phyloP scores from a whole-genome alignment of 2,329 filamentous ascomycete species.

The Pseudogymnoascus sp. region DNA sequence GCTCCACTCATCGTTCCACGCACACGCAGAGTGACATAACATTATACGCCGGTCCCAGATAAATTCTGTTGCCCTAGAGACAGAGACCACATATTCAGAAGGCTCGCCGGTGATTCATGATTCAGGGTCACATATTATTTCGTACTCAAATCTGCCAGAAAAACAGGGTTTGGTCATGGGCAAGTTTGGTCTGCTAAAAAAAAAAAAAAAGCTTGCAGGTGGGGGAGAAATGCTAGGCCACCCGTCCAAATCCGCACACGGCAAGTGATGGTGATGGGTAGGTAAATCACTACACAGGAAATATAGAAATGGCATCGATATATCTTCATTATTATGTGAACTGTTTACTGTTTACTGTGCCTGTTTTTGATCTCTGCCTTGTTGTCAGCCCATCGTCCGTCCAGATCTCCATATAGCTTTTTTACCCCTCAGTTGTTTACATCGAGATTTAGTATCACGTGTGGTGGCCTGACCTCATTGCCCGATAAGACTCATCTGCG shows the following conservation, averaged over 20 bases:
- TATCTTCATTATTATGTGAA: not conserved
- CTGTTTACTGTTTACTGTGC: not conserved
- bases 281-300: not conserved
- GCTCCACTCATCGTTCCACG: not conserved
- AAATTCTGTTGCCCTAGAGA: constrained; percentile 4
- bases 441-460: not conserved
- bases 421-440: constrained; percentile 7
- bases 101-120: constrained; percentile 1
- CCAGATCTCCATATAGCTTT: not conserved
- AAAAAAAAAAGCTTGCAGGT: constrained; percentile 2
- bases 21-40: not conserved
- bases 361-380: not conserved
- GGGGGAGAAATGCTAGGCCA: not conserved
- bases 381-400: not conserved
- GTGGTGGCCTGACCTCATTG: not conserved
- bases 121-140: not conserved
- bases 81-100: not conserved
- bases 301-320: not conserved
- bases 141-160: not conserved
- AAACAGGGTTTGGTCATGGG: not conserved
- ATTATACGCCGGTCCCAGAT: constrained; percentile 4
- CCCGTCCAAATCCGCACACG: not conserved
- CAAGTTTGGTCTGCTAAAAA: constrained; percentile 4
- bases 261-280: not conserved
- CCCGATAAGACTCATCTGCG: constrained; percentile 9